Conservation (phyloP, 2,329 filamentous ascomycete genomes). For the Coniochaeta sp. region DNA sequence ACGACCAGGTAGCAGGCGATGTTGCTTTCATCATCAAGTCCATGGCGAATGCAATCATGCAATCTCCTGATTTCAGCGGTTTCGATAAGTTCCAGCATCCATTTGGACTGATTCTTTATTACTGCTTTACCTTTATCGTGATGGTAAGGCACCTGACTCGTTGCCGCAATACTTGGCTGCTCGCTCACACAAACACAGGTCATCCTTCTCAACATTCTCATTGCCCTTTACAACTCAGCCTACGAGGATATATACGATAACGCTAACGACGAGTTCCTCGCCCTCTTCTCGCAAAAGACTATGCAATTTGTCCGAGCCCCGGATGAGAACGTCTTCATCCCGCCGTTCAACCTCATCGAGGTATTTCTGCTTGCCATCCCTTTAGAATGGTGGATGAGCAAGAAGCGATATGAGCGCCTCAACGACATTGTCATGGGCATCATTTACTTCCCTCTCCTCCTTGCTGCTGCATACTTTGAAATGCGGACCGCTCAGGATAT, state of each 20-base stretch:
- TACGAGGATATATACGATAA: slow-evolving; percentile 94
- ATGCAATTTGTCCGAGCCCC: slow-evolving; percentile 95
- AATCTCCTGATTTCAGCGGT: slow-evolving; percentile 78
- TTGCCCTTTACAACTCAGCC: slow-evolving; percentile 92
- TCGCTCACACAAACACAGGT: slow-evolving; percentile 26
- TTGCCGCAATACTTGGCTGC: not conserved
- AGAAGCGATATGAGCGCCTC: slow-evolving; percentile 62
- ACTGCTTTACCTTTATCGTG: slow-evolving; percentile 94
- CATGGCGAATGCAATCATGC: slow-evolving; percentile 88
- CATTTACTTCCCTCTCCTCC: slow-evolving; percentile 76
- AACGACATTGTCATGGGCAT: slow-evolving; percentile 86
- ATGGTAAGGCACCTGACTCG: slow-evolving; percentile 55
- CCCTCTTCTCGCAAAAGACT: slow-evolving; percentile 86
- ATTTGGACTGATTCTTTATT: slow-evolving; percentile 92
- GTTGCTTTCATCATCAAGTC: slow-evolving; percentile 67
- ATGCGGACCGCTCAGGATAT: slow-evolving; percentile 59
- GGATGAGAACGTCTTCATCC: slow-evolving; percentile 97
- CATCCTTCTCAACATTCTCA: slow-evolving; percentile 87
- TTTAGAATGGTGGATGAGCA: slow-evolving; percentile 94
- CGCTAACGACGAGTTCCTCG: slow-evolving; percentile 91
- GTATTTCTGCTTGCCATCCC: slow-evolving; percentile 70
- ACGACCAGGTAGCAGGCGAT: slow-evolving; percentile 62
- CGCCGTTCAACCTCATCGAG: slow-evolving; percentile 91
- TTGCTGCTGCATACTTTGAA: slow-evolving; percentile 70
- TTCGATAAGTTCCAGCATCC: slow-evolving; percentile 90